Evolutionary conservation across 331 rosid genomes (phyloP).

Genomic region (Pyracantha coccinea): DNA sequence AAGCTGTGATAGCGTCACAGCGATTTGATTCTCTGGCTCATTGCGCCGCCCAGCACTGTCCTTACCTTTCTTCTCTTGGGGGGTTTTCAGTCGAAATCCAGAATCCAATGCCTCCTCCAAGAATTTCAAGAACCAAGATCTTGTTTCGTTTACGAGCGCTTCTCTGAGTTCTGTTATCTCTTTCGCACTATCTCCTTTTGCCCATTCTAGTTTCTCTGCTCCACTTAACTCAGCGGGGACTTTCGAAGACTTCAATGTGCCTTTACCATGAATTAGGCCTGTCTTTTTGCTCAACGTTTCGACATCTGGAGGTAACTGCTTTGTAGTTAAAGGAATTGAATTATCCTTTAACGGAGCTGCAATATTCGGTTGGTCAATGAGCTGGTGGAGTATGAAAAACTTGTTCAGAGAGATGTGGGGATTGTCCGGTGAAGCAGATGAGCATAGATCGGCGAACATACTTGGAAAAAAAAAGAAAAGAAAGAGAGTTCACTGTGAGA

Average conservation of each 20-base stretch:
- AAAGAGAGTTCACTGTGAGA: background rate
- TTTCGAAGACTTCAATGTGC: slow-evolving; percentile 35
- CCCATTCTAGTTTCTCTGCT: slow-evolving; percentile 77
- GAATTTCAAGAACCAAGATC: slow-evolving; percentile 81
- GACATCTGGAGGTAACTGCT: slow-evolving; percentile 32
- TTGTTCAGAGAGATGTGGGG: slow-evolving; percentile 62
- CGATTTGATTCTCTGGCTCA: slow-evolving; percentile 58
- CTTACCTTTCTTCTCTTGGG: slow-evolving; percentile 56
- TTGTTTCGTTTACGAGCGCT: slow-evolving; percentile 52
- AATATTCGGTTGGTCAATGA: slow-evolving; percentile 46
- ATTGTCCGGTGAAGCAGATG: slow-evolving; percentile 62
- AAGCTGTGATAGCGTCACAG: slow-evolving; percentile 68
- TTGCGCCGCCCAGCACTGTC: slow-evolving; percentile 32
- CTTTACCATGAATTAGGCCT: slow-evolving; percentile 23
- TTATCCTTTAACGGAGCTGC: slow-evolving; percentile 39
- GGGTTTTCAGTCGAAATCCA: slow-evolving; percentile 45
- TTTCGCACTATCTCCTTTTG: slow-evolving; percentile 49
- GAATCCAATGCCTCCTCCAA: slow-evolving; percentile 64
- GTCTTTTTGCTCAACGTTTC: slow-evolving; percentile 36
- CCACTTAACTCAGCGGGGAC: slow-evolving; percentile 28
- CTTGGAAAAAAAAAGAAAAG: slow-evolving; percentile 25
- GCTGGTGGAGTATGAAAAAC: slow-evolving; percentile 65
- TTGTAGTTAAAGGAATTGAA: slow-evolving; percentile 24
- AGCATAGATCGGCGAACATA: slow-evolving; percentile 56
- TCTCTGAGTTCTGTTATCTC: slow-evolving; percentile 52